A percentile compares a stretch with the other conserved stretches of the same genome.
Conservation (phyloP, 176 grass and related monocot species). For the Alopecurus myosuroides region DNA sequence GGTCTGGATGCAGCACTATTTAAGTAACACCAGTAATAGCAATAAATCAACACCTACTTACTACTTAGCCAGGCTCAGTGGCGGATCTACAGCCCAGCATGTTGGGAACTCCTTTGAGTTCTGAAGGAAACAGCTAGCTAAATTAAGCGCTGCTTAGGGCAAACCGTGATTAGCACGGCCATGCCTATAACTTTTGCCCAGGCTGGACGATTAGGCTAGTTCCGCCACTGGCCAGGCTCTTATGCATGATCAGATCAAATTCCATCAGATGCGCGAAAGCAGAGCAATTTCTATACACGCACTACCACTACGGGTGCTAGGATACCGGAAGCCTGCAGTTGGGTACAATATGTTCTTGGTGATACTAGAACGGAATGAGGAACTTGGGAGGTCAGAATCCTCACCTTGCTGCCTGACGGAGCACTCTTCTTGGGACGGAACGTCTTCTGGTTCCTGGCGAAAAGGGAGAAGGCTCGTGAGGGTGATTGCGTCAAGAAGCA, state of each 20-base stretch:
- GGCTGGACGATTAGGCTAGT: too few relatives aligned
- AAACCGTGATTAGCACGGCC: too few relatives aligned
- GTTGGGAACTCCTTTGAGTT: too few relatives aligned
- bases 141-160: too few relatives aligned
- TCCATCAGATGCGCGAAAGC: neutral
- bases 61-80: neutral
- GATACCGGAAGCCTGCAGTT: neutral
- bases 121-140: too few relatives aligned
- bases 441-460: constrained; percentile 86
- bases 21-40: neutral
- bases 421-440: constrained; percentile 98
- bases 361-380: neutral
- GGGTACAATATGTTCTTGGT: neutral
- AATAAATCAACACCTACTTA: neutral
- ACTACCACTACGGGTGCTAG: neutral
- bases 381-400: neutral
- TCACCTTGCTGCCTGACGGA: constrained; percentile 95
- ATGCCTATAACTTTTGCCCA: too few relatives aligned
- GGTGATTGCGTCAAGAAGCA: neutral
- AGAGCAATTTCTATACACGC: neutral
- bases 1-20: neutral
- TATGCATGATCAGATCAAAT: neutral
- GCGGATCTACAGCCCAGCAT: too few relatives aligned
- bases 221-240: neutral
- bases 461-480: neutral